Base-by-base conservation (phyloP, 2,329 filamentous ascomycete genomes). In the Rutstroemia sp. region DNA sequence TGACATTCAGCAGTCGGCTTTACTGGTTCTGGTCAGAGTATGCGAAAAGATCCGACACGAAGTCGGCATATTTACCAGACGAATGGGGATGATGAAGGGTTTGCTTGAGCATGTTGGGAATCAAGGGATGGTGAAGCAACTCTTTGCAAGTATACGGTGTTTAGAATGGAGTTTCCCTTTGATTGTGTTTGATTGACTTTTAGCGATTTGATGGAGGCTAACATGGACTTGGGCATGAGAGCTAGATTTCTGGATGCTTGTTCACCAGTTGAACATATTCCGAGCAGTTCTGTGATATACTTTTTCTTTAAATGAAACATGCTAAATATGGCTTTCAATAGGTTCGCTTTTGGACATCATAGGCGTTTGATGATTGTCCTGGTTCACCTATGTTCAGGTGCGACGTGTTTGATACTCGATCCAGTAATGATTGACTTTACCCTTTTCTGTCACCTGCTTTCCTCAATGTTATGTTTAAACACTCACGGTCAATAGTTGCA, bases 1-100 rank as follows among this genome's bases (percentile, higher is more conserved):
- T 73, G 66, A 75, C 67, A 54, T 59, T 25, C 12, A 18, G 6
- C 63, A 96, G 94, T 99, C 68, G 94, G 94, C 37, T 96, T 99
- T 69, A 96, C 90, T 8, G 94, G 94, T 60, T 96, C 92, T 54
- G 94, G 94, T 58, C 90, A 96, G 73, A 81, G 87, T 63, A 97
- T 97, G 94, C 88, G 91, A 65, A 96, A 96, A 73, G 94, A 96
- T 70, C 83, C 84, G 49, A 84, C 86, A 60, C 81, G 92, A 68
- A 87, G 82, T 70, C 86, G 90, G 66, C 90, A 96, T 69, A 86
- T 94, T 63, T 95, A 95, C 72, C 84, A 92, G 71, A 79, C 85
- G 65, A 85, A 81, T 67, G 86, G 88, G 55, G 87, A 91, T 58
- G 77, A 88, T 67, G 87, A 88, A 46, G 61, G 62, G 8, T 63